phyloP scores from a whole-genome alignment of 225 moss, liverwort and hornwort species.

The Asterella californica region DNA sequence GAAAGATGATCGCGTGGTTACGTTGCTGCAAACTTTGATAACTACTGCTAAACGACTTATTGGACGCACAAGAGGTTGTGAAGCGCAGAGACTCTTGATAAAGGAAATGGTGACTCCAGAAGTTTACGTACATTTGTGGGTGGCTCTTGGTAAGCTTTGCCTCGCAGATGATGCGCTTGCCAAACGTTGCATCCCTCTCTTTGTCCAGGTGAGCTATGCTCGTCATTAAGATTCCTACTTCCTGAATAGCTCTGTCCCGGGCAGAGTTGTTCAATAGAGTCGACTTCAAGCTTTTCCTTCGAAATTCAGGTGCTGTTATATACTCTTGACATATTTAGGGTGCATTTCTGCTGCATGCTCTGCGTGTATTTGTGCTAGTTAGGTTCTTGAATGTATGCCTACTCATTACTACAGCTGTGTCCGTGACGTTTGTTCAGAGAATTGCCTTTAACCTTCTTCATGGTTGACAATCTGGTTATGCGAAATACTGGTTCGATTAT shows the following conservation, averaged over 20 bases:
- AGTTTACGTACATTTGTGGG: conserved; percentile 45
- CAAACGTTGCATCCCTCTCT: conserved; percentile 53
- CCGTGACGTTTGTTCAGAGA: too few species aligned
- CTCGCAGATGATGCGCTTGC: conserved; percentile 55
- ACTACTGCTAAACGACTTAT: conserved; percentile 37
- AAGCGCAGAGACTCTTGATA: conserved; percentile 28
- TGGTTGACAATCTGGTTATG: too few species aligned
- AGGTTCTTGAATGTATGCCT: too few species aligned
- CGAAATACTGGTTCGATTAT: too few species aligned
- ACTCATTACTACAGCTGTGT: too few species aligned
- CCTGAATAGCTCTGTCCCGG: too few species aligned
- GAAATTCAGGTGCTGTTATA: not conserved
- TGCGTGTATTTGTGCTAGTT: too few species aligned
- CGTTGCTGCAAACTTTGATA: conserved; percentile 49
- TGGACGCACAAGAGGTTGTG: conserved; percentile 17
- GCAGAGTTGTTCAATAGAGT: not conserved
- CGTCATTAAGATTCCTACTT: not conserved
- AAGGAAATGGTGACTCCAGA: conserved; percentile 42
- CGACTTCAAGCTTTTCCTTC: not conserved
- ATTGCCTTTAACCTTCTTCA: too few species aligned
- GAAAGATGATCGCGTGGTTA: conserved; percentile 42
- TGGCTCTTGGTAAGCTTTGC: conserved; percentile 56
- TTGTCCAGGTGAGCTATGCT: conserved; percentile 40
- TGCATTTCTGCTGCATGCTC: too few species aligned
- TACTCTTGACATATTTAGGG: too few species aligned